A percentile compares a stretch with the other conserved stretches of the same genome.
phyloP scores from a whole-genome alignment of 768 basidiomycete genomes.

The Naganishia vishniacii region DNA sequence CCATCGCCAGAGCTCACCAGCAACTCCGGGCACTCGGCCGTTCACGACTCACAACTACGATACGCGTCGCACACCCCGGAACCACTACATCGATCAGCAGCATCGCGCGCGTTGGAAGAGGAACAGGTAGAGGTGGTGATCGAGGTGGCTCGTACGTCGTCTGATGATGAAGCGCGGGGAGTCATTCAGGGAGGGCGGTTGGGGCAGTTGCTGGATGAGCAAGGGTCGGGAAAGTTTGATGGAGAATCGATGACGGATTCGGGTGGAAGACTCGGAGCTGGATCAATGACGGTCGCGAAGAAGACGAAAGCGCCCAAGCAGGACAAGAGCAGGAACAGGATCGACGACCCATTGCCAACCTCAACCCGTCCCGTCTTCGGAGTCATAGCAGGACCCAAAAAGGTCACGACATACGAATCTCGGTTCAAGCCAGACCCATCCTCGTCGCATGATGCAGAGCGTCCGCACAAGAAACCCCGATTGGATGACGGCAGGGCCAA shows the following conservation, averaged over 20 bases:
- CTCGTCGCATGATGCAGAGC: background rate
- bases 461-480: background rate
- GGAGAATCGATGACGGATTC: no score
- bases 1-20: slow-evolving; percentile 10
- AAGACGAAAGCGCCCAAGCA: background rate
- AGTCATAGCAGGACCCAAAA: background rate
- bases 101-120: background rate
- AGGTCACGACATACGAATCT: background rate
- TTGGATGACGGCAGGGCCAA: background rate
- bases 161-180: no score
- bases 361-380: background rate
- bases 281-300: background rate
- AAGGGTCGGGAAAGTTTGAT: no score
- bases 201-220: no score
- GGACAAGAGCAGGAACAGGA: background rate
- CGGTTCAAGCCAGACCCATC: background rate
- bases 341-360: background rate
- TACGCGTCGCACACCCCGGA: background rate
- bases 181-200: no score
- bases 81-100: background rate
- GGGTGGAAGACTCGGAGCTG: no score
- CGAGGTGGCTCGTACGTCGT: background rate
- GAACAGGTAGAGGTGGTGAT: background rate
- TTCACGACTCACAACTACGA: background rate
- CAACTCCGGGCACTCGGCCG: background rate